Conservation (phyloP, 2,329 filamentous ascomycete species). For the Alternaria conjuncta region DNA sequence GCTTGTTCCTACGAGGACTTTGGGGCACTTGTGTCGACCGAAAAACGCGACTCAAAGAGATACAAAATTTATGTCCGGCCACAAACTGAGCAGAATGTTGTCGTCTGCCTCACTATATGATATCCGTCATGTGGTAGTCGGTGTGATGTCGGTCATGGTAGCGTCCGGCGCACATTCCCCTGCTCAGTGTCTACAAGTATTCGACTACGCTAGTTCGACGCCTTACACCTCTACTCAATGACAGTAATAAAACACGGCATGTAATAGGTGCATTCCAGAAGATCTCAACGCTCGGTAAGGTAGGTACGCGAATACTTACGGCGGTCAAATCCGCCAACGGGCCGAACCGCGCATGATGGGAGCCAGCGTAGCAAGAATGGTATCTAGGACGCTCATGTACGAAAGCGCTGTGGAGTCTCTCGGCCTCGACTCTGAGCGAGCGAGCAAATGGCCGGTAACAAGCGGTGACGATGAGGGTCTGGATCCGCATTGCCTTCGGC, state of each 20-base stretch:
- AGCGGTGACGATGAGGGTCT: constrained; percentile 4
- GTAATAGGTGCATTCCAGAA: neutral
- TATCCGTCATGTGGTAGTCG: neutral
- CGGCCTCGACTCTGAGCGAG: neutral
- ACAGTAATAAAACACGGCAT: neutral
- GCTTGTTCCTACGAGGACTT: neutral
- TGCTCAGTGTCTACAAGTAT: neutral
- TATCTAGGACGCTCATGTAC: neutral
- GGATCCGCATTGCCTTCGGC: constrained; percentile 4
- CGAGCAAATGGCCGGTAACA: neutral
- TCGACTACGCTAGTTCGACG: neutral
- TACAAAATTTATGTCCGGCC: neutral
- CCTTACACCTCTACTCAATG: neutral
- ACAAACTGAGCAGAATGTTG: neutral
- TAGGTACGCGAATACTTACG: neutral
- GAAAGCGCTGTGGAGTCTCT: neutral
- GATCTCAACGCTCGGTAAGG: neutral
- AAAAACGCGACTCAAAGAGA: neutral
- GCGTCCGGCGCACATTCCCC: neutral
- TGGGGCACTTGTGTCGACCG: neutral
- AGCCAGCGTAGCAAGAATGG: neutral
- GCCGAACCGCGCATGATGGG: constrained; percentile 2
- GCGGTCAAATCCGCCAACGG: neutral
- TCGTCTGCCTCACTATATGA: neutral
- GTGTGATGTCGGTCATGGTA: neutral